Evolutionary conservation across 1,139 yeast genomes (phyloP).

Genomic region (Diutina sp.): DNA sequence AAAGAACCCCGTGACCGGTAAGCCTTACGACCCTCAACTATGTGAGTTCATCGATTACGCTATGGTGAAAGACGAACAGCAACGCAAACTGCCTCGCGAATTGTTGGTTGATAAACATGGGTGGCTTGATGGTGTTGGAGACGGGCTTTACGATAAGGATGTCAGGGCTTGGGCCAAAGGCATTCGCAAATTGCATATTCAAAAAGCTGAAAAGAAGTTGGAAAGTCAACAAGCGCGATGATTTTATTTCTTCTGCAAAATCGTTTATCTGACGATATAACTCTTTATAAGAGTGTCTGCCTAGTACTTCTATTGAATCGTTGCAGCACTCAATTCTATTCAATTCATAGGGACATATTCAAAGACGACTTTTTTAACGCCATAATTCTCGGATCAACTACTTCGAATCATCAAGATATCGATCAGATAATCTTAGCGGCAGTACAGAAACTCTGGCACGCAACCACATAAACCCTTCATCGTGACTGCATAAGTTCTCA

Average conservation of each 20-base stretch:
- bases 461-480: not conserved
- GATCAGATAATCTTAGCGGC: too few species aligned
- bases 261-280: too few species aligned
- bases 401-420: too few species aligned
- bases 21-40: slow-evolving; percentile 26
- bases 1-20: slow-evolving; percentile 14
- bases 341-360: not conserved
- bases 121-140: slow-evolving; percentile 31
- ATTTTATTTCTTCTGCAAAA: too few species aligned
- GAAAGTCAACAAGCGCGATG: not conserved
- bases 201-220: not conserved
- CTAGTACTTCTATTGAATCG: not conserved
- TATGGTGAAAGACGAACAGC: slow-evolving; percentile 49
- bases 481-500: not conserved
- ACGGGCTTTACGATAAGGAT: slow-evolving; percentile 29
- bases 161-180: slow-evolving; percentile 38
- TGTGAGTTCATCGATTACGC: slow-evolving; percentile 59
- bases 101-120: slow-evolving; percentile 27
- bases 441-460: too few species aligned
- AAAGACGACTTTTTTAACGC: not conserved
- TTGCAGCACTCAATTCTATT: not conserved
- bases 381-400: not conserved
- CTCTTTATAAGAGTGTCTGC: not conserved
- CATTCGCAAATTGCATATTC: slow-evolving; percentile 18
- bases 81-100: slow-evolving; percentile 52